These are phyloP conservation scores for Colletotrichum tanaceti DNA, from an alignment of 2,329 filamentous ascomycete genomes.

Conservation along the genomic window DNA sequence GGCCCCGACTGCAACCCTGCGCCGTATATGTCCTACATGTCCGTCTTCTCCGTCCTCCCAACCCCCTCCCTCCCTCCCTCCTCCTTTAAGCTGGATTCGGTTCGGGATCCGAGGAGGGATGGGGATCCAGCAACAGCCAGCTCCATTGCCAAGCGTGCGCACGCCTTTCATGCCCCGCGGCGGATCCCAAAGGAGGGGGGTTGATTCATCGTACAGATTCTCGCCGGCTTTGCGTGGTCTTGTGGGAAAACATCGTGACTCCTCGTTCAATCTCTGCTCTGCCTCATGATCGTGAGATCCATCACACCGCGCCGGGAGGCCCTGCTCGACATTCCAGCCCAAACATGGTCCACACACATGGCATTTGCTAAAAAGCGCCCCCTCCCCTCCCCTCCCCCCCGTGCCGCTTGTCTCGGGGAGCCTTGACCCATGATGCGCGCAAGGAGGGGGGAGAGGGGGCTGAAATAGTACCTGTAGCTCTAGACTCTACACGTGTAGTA, in stretches of 20 bases:
- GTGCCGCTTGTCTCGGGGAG: not conserved
- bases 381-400: not conserved
- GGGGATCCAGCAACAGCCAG: not conserved
- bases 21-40: no score
- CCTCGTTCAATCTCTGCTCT: not conserved
- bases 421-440: slow-evolving; percentile 27
- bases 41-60: slow-evolving; percentile 4
- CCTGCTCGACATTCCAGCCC: slow-evolving; percentile 1
- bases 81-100: slow-evolving; percentile 37
- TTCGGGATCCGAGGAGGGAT: slow-evolving; percentile 27
- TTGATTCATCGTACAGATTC: no score
- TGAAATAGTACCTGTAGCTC: no score
- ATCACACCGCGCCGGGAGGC: not conserved
- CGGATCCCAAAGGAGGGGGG: not conserved
- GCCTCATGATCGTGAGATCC: slow-evolving; percentile 28
- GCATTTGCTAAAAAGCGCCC: not conserved
- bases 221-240: not conserved
- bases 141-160: slow-evolving; percentile 17
- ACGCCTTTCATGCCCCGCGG: not conserved
- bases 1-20: slow-evolving; percentile 25
- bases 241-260: not conserved
- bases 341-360: slow-evolving; percentile 4
- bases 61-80: slow-evolving; percentile 1
- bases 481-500: no score
- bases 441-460: slow-evolving; percentile 11